Base-by-base conservation (phyloP, 2,329 filamentous ascomycete genomes). In the Arthrinium phaeospermum region DNA sequence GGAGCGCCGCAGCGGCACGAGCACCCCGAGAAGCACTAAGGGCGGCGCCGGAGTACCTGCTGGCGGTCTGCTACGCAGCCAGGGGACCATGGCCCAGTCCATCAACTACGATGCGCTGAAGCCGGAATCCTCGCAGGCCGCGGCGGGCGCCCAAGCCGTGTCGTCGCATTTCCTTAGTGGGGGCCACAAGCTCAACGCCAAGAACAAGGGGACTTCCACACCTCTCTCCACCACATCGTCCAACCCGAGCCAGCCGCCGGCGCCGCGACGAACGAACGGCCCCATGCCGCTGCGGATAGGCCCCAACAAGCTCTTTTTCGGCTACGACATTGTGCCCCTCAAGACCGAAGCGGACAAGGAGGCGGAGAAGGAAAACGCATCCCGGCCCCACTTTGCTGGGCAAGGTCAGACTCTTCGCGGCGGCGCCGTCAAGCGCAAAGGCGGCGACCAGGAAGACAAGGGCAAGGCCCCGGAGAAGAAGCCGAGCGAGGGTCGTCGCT, bases 71-170 rank as follows among this genome's bases (percentile, higher is more conserved):
- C 82, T 98, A 34, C 95, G 97, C 82, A 91, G 87, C 74, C 94
- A 97, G 78, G 96, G 96, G 14, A 95, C 92, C 73, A 99, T 99
- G 96, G 95, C 96, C 0, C 94, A 98, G 78, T 91, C 94, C n/a
- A 98, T 99, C 86, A 98, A 98, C 86, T 99, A 98, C 83, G 90
- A 91, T 70, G 90, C 95, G 45, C 97, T 99, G 76, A 94, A 95
- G 0, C 95, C 96, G 0, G 91, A 91, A 4, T 89, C 94, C 8
- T 90, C 87, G 2, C 88, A 91, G 19, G 91, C 90, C 19, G 90
- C 89, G 7, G 86, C 87, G 89, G 80, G 79, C 24, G 79, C 80
- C 46, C 77, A 79, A 24, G 80, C 80, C 0, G 77, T 79, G 4
- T 79, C 92, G 0, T 95, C 94, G 0, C 92, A 96, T 80, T 98